phyloP scores from a whole-genome alignment of 805 yeast species.

The Candida xyloterini region DNA sequence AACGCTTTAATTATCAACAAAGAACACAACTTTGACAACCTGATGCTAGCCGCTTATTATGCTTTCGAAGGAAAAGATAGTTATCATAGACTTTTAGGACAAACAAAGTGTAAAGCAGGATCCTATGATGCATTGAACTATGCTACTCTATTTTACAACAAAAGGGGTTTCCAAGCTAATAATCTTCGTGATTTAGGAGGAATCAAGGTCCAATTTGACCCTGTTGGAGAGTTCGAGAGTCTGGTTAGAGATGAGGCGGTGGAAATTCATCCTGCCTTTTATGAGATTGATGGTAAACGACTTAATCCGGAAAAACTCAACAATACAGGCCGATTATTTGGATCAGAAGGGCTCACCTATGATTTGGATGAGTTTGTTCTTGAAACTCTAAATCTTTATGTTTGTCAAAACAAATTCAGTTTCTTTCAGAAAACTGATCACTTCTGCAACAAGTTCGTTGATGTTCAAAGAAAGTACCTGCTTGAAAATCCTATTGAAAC shows the following conservation, averaged over 20 bases:
- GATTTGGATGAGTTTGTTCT: conserved; percentile 20
- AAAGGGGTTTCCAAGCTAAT: conserved; percentile 43
- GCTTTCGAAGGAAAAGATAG: conserved; percentile 42
- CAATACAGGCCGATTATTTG: conserved; percentile 10
- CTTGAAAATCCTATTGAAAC: background rate
- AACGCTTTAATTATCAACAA: conserved; percentile 47
- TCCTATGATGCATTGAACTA: conserved; percentile 51
- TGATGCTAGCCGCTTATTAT: conserved; percentile 45
- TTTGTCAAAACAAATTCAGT: conserved; percentile 14
- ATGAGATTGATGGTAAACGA: conserved; percentile 45
- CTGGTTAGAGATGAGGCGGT: background rate
- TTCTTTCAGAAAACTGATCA: conserved; percentile 1
- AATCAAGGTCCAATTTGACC: conserved; percentile 42
- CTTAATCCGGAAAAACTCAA: conserved; percentile 39
- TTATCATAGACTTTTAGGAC: conserved; percentile 35
- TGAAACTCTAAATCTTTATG: conserved; percentile 17
- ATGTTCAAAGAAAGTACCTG: conserved; percentile 11
- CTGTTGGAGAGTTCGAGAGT: conserved; percentile 34
- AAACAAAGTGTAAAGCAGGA: conserved; percentile 44
- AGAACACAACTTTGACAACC: conserved; percentile 40
- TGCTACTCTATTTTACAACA: conserved; percentile 39
- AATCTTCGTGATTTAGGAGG: conserved; percentile 40
- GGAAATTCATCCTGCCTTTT: conserved; percentile 12
- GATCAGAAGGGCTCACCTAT: conserved; percentile 11
- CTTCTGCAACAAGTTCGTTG: conserved; percentile 11